Percentiles rank a stretch among this genome's conserved stretches.
phyloP scores from a whole-genome alignment of 768 basidiomycete species.

The Tricholoma terreum region DNA sequence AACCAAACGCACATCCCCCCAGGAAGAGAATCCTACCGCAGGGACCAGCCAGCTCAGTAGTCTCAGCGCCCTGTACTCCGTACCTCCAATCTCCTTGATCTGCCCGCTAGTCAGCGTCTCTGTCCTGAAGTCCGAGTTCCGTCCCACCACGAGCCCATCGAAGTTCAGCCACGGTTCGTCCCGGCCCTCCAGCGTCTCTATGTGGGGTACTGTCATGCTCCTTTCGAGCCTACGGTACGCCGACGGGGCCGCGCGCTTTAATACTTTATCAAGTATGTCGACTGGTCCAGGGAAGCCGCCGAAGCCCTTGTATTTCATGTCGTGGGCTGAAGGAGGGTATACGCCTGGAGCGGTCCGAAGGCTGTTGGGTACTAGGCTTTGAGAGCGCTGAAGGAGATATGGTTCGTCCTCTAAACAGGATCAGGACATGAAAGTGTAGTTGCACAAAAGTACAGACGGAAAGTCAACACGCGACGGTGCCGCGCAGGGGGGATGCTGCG shows the following conservation, averaged over 20 bases:
- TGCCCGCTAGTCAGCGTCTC: constrained; percentile 61
- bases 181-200: constrained; percentile 33
- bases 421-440: background rate
- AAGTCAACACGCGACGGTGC: constrained; percentile 4
- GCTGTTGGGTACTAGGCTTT: background rate
- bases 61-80: constrained; percentile 67
- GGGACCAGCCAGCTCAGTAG: constrained; percentile 50
- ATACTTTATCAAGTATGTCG: constrained; percentile 33
- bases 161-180: constrained; percentile 39
- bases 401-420: constrained; percentile 5
- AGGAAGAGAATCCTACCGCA: constrained; percentile 28
- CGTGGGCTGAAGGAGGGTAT: background rate
- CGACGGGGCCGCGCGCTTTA: constrained; percentile 41
- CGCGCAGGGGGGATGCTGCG: constrained; percentile 5
- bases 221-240: constrained; percentile 42
- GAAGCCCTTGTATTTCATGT: constrained; percentile 35
- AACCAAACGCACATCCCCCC: background rate
- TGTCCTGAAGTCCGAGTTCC: constrained; percentile 57
- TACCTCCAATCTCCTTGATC: constrained; percentile 70
- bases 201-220: constrained; percentile 49
- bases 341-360: background rate
- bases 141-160: constrained; percentile 45
- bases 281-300: constrained; percentile 50
- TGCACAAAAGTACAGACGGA: background rate
- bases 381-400: background rate